These are phyloP conservation scores for Zygosaccharomyces gambellarensis DNA, from an alignment of 805 yeast species.

Conservation along the genomic window DNA sequence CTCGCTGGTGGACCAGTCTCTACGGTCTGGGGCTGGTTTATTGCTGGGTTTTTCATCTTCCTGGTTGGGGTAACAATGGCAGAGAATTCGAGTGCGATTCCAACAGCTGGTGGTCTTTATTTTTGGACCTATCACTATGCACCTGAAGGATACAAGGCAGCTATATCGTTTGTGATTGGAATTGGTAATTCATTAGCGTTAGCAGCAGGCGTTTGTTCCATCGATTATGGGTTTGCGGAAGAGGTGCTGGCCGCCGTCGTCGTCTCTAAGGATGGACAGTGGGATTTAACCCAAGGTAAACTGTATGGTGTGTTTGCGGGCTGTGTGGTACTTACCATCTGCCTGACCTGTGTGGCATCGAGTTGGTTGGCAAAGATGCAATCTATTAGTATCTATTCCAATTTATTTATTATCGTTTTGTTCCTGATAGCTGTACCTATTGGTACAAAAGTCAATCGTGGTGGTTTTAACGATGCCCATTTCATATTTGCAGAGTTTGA, in stretches of 20 bases:
- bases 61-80: conserved; percentile 51
- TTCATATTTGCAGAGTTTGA: conserved; percentile 51
- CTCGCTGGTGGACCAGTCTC: conserved; percentile 55
- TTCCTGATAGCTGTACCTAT: conserved; percentile 57
- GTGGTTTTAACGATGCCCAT: conserved; percentile 43
- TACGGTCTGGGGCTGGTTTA: conserved; percentile 62
- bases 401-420: conserved; percentile 45
- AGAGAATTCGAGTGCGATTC: conserved; percentile 55
- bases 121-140: conserved; percentile 58
- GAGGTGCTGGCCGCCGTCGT: conserved; percentile 52
- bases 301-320: conserved; percentile 59
- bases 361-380: conserved; percentile 50
- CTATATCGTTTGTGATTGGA: conserved; percentile 53
- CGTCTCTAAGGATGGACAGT: conserved; percentile 41
- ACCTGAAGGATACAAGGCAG: conserved; percentile 42
- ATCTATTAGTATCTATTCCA: conserved; percentile 47
- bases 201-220: conserved; percentile 54
- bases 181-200: conserved; percentile 57
- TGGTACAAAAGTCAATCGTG: conserved; percentile 38
- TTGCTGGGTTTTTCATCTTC: conserved; percentile 44
- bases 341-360: conserved; percentile 50
- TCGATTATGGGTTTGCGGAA: conserved; percentile 25
- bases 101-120: conserved; percentile 64
- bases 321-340: conserved; percentile 44
- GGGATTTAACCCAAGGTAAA: conserved; percentile 45